phyloP scores from a whole-genome alignment of 176 grass and related monocot genomes.

The Otatea glauca region DNA sequence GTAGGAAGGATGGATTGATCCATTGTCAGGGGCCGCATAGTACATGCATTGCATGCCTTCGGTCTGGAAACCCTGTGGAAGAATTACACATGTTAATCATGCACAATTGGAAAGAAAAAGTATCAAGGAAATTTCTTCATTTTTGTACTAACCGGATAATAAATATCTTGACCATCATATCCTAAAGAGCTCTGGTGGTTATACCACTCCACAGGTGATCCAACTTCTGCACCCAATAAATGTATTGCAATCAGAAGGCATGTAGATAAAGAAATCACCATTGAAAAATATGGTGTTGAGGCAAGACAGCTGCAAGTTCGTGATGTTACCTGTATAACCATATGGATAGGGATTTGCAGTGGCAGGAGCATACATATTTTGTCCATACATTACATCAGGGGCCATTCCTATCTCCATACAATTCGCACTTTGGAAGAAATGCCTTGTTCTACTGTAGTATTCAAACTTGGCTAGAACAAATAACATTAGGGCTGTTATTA shows the following conservation, averaged over 20 bases:
- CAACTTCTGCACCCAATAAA: conserved; percentile 57
- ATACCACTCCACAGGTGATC: conserved; percentile 70
- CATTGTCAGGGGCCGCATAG: conserved; percentile 63
- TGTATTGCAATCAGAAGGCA: conserved; percentile 10
- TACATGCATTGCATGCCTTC: conserved; percentile 66
- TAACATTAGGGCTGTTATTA: conserved; percentile 1
- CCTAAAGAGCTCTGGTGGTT: conserved; percentile 55
- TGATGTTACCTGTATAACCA: conserved; percentile 58
- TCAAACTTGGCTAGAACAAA: conserved; percentile 29
- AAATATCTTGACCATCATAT: conserved; percentile 74
- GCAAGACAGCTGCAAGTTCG: background rate
- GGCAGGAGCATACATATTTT: conserved; percentile 57
- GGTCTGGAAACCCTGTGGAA: conserved; percentile 51
- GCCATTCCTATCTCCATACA: conserved; percentile 59
- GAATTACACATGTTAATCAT: conserved; percentile 18
- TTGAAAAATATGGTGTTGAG: background rate
- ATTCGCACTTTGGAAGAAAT: conserved; percentile 18
- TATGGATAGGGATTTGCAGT: conserved; percentile 55
- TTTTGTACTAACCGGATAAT: conserved; percentile 59
- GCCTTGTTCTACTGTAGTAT: conserved; percentile 16
- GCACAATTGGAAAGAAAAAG: background rate
- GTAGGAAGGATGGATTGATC: conserved; percentile 63
- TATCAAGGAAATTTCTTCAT: background rate
- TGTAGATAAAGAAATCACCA: background rate
- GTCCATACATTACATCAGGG: conserved; percentile 65